A percentile compares a stretch with the other conserved stretches of the same genome.
phyloP scores from a whole-genome alignment of 2,329 filamentous ascomycete genomes.

The Talaromyces sp. region DNA sequence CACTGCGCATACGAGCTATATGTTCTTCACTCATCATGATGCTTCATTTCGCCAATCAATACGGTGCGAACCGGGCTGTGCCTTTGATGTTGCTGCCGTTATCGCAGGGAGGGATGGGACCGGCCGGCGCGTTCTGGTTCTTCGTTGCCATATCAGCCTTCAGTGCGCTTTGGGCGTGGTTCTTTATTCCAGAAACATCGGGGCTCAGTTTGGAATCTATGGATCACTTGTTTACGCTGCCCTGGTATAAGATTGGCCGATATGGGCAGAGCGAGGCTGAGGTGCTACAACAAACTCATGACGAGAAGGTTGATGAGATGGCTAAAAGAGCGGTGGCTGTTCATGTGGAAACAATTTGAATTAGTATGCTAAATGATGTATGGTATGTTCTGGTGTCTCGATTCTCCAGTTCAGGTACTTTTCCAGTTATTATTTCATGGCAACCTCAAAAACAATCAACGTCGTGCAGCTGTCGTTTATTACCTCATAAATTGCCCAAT shows the following conservation, averaged over 20 bases:
- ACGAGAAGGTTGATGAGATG: background rate
- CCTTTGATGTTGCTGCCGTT: constrained; percentile 67
- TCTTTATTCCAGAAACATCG: background rate
- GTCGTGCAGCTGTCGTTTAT: too few species aligned
- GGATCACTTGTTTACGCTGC: constrained; percentile 67
- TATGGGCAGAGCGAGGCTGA: constrained; percentile 25
- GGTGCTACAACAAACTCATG: background rate
- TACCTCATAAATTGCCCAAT: too few species aligned
- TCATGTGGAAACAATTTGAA: background rate
- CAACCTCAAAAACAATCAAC: too few species aligned
- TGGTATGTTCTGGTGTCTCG: too few species aligned
- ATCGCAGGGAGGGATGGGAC: constrained; percentile 41
- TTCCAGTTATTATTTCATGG: too few species aligned
- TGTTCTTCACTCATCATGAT: constrained; percentile 72
- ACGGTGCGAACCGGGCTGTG: constrained; percentile 71
- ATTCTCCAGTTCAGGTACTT: too few species aligned
- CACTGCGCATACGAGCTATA: constrained; percentile 67
- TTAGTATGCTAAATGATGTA: background rate
- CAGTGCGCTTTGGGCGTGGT: background rate
- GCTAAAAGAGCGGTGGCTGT: background rate
- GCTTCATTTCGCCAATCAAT: constrained; percentile 75
- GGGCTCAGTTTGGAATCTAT: constrained; percentile 59
- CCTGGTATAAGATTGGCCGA: constrained; percentile 69
- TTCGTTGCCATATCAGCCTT: constrained; percentile 59
- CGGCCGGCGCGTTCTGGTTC: constrained; percentile 72